Evolutionary conservation across 2,329 filamentous ascomycete species (phyloP).

Genomic region (Botrytis fragariae): DNA sequence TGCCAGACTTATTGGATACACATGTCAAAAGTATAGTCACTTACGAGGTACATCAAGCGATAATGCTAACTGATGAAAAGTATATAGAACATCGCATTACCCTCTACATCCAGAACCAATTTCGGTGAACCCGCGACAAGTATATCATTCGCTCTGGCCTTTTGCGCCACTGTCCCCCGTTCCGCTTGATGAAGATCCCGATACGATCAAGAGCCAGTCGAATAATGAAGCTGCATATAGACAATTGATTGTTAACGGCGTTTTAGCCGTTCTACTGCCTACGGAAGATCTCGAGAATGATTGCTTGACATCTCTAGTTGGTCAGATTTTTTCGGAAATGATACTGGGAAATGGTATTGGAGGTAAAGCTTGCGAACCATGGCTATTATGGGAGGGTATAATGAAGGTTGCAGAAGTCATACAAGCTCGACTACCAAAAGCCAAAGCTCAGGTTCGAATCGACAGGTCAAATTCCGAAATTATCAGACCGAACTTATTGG

Average conservation of each 20-base stretch:
- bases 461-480: slow-evolving; percentile 39
- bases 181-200: slow-evolving; percentile 50
- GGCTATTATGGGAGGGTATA: slow-evolving; percentile 83
- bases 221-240: slow-evolving; percentile 82
- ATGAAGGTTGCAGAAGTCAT: slow-evolving; percentile 63
- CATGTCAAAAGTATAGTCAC: slow-evolving; percentile 68
- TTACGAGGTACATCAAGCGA: neutral
- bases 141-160: slow-evolving; percentile 83
- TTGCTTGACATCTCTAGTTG: slow-evolving; percentile 78
- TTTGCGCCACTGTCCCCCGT: slow-evolving; percentile 78
- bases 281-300: slow-evolving; percentile 89
- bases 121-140: slow-evolving; percentile 58
- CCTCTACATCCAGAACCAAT: slow-evolving; percentile 58
- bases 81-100: slow-evolving; percentile 67
- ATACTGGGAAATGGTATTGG: slow-evolving; percentile 80
- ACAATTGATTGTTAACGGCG: slow-evolving; percentile 79
- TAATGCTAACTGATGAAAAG: slow-evolving; percentile 44
- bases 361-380: slow-evolving; percentile 79
- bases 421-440: slow-evolving; percentile 39
- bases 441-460: slow-evolving; percentile 35
- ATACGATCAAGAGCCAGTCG: slow-evolving; percentile 58
- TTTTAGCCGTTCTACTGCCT: slow-evolving; percentile 80
- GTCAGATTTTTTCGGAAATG: slow-evolving; percentile 85
- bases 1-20: slow-evolving; percentile 75
- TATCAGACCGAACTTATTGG: slow-evolving; percentile 15